These are phyloP conservation scores for Curvularia hawaiiensis DNA, from an alignment of 2,329 filamentous ascomycete species.

Conservation along the genomic window DNA sequence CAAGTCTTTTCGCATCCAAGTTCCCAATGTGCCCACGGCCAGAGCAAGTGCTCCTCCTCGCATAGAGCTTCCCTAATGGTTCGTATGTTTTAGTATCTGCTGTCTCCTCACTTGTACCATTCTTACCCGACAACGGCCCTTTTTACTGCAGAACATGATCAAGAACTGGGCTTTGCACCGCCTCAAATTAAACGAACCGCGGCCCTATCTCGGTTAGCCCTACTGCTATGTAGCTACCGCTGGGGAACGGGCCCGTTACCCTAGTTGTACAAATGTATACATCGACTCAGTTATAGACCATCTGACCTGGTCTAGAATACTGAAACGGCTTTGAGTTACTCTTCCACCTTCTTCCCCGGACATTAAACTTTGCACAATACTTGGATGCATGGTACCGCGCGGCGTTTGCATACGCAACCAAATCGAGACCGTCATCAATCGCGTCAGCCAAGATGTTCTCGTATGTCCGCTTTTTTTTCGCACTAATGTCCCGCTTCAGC, in stretches of 20 bases:
- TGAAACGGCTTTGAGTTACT: not conserved
- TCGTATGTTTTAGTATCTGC: not conserved
- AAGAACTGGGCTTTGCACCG: constrained; percentile 3
- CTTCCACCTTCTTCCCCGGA: not conserved
- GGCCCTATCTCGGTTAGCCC: not conserved
- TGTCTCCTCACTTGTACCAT: not conserved
- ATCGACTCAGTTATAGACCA: not conserved
- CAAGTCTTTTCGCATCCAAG: not conserved
- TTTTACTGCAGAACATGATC: constrained; percentile 1
- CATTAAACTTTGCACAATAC: not conserved
- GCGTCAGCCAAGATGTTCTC: not conserved
- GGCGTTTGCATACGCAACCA: not conserved
- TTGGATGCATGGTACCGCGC: not conserved
- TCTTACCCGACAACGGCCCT: constrained; percentile 3
- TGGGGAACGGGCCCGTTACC: not conserved
- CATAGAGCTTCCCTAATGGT: not conserved
- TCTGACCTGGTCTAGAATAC: not conserved
- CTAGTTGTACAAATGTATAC: not conserved
- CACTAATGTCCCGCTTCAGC: not conserved
- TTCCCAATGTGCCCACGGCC: not conserved
- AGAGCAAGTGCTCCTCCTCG: not conserved
- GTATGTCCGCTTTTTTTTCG: not conserved
- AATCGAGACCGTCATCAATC: not conserved
- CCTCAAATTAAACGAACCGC: not conserved
- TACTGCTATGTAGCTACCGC: not conserved